Base-by-base conservation (phyloP, 192 early-diverging fungal genomes). In the Backusella tuberculispora region DNA sequence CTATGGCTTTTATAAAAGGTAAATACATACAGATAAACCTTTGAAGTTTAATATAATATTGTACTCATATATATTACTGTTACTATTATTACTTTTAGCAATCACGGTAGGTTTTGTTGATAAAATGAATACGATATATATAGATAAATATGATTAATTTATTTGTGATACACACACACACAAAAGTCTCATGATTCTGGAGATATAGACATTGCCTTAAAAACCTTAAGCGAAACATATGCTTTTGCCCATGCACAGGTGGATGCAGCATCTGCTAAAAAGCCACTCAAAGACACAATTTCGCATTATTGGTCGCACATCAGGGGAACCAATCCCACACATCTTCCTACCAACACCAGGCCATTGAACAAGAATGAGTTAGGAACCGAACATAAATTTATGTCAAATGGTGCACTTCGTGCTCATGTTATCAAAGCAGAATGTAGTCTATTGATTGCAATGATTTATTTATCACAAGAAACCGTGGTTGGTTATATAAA, bases 1-100 rank as follows among this genome's bases (percentile, higher is more conserved):
- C 81, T 29, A 79, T 88, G 38, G 81, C 84, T 9, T 88, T 88
- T 71, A 77, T 88, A 44, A 88, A 88, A 85, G 87, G 87, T 88
- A 83, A 50, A 37, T 7, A 56, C 29, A 24, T 45, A 43, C 43
- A 19, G 14, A 44, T 21, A 13, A 24, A 40, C 6, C 6, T 26
- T 12, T 9, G 8, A 44, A 21, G 12, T 21, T 6, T 44, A n/a
- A 41, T 6, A 47, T 50, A 17, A 21, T 8, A 10, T 72, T 46
- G 26, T 70, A 17, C 8, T 40, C 4, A 42, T 24, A n/a, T n/a
- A n/a, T n/a, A n/a, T n/a, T n/a, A n/a, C n/a, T n/a, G n/a, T n/a
- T n/a, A 4, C 46, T 66, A 38, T 60, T 21, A 2, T 70, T 14
- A 19, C 4, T 9, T 44, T 6, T 69, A 80, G 76, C 79, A 21